phyloP scores from a whole-genome alignment of 1,284 basidiomycete genomes.

The Microbotryum lychnidis-dioicae region DNA sequence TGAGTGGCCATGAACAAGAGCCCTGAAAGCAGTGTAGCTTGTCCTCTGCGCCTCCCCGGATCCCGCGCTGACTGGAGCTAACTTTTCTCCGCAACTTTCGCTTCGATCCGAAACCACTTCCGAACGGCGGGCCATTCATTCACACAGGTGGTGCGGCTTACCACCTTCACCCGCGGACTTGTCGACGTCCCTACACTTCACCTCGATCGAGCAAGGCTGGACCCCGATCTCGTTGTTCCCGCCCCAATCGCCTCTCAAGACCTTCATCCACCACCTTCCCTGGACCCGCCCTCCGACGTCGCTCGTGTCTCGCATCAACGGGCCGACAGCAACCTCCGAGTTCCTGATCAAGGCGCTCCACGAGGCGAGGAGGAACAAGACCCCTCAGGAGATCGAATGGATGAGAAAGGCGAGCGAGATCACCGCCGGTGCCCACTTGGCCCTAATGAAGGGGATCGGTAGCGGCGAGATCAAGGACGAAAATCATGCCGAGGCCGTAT shows the following conservation, averaged over 20 bases:
- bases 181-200: constrained; percentile 13
- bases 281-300: constrained; percentile 47
- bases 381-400: constrained; percentile 56
- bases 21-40: too few relatives aligned
- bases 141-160: constrained; percentile 38
- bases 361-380: constrained; percentile 66
- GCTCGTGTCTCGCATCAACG: constrained; percentile 44
- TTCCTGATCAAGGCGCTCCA: constrained; percentile 69
- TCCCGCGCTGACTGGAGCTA: too few relatives aligned
- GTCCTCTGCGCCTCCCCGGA: too few relatives aligned
- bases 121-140: constrained; percentile 50
- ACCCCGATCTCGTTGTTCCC: constrained; percentile 74
- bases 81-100: background rate
- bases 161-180: constrained; percentile 54
- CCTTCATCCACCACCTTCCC: constrained; percentile 23
- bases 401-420: constrained; percentile 64
- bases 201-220: constrained; percentile 49
- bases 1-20: background rate
- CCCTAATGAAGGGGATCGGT: constrained; percentile 55
- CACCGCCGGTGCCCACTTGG: constrained; percentile 76
- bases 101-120: constrained; percentile 9
- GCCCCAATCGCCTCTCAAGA: constrained; percentile 43
- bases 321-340: constrained; percentile 44
- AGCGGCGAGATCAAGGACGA: constrained; percentile 82
- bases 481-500: constrained; percentile 80